Base-by-base conservation (phyloP, 2,329 filamentous ascomycete species). In the Bipolaris bicolor region DNA sequence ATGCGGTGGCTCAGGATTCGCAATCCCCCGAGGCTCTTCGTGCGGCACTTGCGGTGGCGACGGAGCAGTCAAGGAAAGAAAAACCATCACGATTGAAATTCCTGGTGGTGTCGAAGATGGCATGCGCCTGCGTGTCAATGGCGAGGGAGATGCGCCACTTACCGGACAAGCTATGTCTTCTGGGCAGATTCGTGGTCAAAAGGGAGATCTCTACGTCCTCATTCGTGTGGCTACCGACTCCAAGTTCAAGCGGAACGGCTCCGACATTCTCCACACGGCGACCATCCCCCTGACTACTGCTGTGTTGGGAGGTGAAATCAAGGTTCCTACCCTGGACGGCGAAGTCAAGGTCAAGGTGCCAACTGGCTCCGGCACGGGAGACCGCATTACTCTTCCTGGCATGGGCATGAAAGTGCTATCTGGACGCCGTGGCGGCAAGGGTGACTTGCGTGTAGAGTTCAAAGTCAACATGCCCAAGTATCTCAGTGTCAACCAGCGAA, bases 401-500 rank as follows among this genome's bases (percentile, higher is more conserved):
- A 92, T 92, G 90, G 95, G 95, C 58, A 98, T 99, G 94, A 92
- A 90, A 79, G 90, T 90, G 68, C 83, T 99, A 10, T 83, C 71
- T 36, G 62, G 64, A 9, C 65, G 67, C 16, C 84, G 91, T 46
- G 84, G 88, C 54, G 84, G 83, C 37, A 86, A 84, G 29, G 95
- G 95, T 63, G 95, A 99, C 72, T 80, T 99, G 58, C 89, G 87
- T 74, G 92, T 99, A 6, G 94, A 99, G 76, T 99, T 97, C 84
- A 92, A 92, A 76, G 91, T 99, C 44, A 82, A 86, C 52, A 97
- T 98, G 91, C 95, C 95, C 44, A 98, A 97, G 79, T 97, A 94
- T 71, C 83, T 99, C 63, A 92, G 86, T 52, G 86, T 90, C 44
- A 98, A 97, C 79, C 93, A 99, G 81, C 86, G 95, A 52, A 96